A percentile compares a stretch with the other conserved stretches of the same genome.
Conservation (phyloP, 768 basidiomycete genomes). For the Tricholoma bakamatsutake region DNA sequence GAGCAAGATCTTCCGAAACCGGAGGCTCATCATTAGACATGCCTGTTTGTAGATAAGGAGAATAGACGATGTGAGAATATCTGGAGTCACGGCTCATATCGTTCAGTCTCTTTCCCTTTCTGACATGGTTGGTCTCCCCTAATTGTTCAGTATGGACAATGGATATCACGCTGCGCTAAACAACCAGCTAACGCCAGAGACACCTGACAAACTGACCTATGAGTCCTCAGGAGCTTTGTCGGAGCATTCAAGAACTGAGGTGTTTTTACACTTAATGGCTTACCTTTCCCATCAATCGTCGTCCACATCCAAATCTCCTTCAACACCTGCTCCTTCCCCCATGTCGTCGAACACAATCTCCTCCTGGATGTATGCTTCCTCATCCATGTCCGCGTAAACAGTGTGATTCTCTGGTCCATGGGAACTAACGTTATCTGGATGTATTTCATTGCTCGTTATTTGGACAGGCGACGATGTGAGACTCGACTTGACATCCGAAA, state of each 20-base stretch:
- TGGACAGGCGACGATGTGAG: conserved; percentile 10
- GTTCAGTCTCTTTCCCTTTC: neutral
- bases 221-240: neutral
- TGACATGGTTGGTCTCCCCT: neutral
- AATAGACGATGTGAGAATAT: conserved; percentile 10
- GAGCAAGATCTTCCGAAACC: conserved; percentile 57
- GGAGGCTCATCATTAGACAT: conserved; percentile 25
- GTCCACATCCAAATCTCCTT: conserved; percentile 62
- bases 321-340: conserved; percentile 60
- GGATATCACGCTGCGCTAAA: no score
- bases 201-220: no score
- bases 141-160: no score
- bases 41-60: conserved; percentile 7
- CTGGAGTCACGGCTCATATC: neutral
- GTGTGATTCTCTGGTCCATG: neutral
- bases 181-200: no score
- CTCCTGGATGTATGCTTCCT: conserved; percentile 29
- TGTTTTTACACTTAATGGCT: neutral
- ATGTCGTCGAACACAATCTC: conserved; percentile 59
- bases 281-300: neutral
- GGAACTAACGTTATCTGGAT: neutral
- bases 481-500: conserved; percentile 48
- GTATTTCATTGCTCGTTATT: conserved; percentile 4
- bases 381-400: conserved; percentile 15
- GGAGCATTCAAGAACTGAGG: neutral